Conservation (phyloP, 331 rosid genomes). For the Phaseolus coccineus region DNA sequence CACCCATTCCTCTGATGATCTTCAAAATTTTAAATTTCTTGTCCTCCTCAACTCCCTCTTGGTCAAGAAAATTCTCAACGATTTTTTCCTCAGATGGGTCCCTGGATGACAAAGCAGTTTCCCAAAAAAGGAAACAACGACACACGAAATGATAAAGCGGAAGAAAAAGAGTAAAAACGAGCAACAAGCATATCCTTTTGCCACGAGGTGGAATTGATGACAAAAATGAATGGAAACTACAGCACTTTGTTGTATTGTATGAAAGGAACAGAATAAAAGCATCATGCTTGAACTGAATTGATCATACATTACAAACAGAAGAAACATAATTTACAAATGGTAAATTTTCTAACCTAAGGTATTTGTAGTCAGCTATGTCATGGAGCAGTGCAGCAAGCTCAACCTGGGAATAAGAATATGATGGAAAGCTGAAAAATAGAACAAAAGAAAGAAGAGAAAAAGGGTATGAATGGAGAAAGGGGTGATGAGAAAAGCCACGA, state of each 20-base stretch:
- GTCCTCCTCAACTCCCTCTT: slow-evolving; percentile 69
- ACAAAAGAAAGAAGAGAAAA: neutral
- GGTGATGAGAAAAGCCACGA: slow-evolving; percentile 48
- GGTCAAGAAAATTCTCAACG: slow-evolving; percentile 74
- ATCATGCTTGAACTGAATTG: neutral
- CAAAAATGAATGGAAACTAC: neutral
- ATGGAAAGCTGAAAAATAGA: neutral
- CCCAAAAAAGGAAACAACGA: neutral
- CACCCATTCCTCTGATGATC: slow-evolving; percentile 85
- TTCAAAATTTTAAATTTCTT: slow-evolving; percentile 59
- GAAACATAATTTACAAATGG: neutral
- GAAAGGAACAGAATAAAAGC: neutral
- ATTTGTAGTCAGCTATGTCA: slow-evolving; percentile 90
- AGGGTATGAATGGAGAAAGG: neutral
- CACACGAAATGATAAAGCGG: neutral
- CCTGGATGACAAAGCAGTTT: slow-evolving; percentile 49
- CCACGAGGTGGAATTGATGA: neutral
- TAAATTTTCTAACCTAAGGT: slow-evolving; percentile 58
- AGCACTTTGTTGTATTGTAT: too few species aligned
- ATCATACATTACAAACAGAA: neutral
- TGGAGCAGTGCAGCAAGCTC: slow-evolving; percentile 94
- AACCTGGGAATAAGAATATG: slow-evolving; percentile 52
- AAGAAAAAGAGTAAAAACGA: too few species aligned
- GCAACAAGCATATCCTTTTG: neutral
- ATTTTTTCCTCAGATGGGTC: slow-evolving; percentile 75